Percentiles rank a stretch among this genome's conserved stretches.
These are phyloP conservation scores for Asclepias syriaca DNA, from an alignment of 257 asterid species.

Conservation along the genomic window DNA sequence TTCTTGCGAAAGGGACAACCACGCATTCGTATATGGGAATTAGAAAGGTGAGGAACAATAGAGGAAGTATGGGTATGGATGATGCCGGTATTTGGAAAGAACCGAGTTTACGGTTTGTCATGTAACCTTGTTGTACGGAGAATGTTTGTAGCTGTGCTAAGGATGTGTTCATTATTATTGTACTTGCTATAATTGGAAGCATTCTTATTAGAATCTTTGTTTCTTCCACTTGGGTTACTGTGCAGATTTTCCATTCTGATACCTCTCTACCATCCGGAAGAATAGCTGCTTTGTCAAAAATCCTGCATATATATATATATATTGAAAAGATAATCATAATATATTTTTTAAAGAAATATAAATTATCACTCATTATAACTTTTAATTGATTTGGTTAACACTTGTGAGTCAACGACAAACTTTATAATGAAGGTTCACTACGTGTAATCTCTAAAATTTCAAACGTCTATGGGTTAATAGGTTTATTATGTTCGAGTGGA, in stretches of 20 bases:
- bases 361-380: no score
- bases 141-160: constrained; percentile 73
- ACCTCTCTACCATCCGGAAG: constrained; percentile 20
- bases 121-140: constrained; percentile 59
- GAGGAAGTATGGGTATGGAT: constrained; percentile 65
- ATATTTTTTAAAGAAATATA: no score
- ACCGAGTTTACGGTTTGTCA: constrained; percentile 47
- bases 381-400: no score
- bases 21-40: constrained; percentile 54
- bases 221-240: constrained; percentile 66
- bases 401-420: no score
- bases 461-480: no score
- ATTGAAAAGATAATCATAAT: no score
- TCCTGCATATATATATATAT: constrained; percentile 17
- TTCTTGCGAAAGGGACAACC: constrained; percentile 54
- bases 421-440: no score
- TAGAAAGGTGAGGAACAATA: constrained; percentile 52
- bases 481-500: no score
- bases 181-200: constrained; percentile 66
- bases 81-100: constrained; percentile 54
- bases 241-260: constrained; percentile 48
- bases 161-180: constrained; percentile 71
- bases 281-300: constrained; percentile 68
- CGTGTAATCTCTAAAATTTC: no score
- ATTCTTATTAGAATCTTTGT: constrained; percentile 54